Percentiles rank a stretch among this genome's conserved stretches.
Evolutionary conservation across 441 rosid genomes (phyloP).

Genomic region (Pelargonium citronellum): DNA sequence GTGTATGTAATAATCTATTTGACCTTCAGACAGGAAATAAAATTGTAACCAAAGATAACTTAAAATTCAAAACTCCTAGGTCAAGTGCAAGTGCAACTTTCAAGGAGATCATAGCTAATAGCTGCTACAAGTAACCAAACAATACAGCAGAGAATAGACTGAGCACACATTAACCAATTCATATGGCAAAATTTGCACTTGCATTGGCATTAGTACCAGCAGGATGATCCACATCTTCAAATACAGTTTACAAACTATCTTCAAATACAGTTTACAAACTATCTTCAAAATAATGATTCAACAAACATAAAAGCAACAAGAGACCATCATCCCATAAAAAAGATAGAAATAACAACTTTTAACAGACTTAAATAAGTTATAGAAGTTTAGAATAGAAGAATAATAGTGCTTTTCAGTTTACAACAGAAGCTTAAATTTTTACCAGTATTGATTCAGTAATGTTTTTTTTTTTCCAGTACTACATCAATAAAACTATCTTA

Average conservation of each 20-base stretch:
- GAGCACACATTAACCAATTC: not conserved
- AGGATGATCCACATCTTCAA: not conserved
- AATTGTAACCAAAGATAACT: not conserved
- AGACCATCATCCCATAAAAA: not conserved
- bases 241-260: not conserved
- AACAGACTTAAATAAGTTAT: not conserved
- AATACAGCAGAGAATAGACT: not conserved
- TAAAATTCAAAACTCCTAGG: not conserved
- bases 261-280: not conserved
- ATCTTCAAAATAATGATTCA: not conserved
- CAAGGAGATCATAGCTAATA: not conserved
- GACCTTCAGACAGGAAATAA: not conserved
- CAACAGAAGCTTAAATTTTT: too few relatives aligned
- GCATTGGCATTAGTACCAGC: not conserved
- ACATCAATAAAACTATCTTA: too few relatives aligned
- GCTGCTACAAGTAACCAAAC: not conserved
- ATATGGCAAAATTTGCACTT: not conserved
- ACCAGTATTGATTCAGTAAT: too few relatives aligned
- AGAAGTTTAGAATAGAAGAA: too few relatives aligned
- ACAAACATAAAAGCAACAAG: not conserved
- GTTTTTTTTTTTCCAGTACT: too few relatives aligned
- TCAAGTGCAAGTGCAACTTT: not conserved
- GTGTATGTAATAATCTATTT: not conserved
- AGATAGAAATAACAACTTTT: constrained; percentile 2
- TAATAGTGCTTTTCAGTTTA: too few relatives aligned